A percentile compares a stretch with the other conserved stretches of the same genome.
Conservation (phyloP, 2,329 filamentous ascomycete species). For the Akanthomyces muscarius region DNA sequence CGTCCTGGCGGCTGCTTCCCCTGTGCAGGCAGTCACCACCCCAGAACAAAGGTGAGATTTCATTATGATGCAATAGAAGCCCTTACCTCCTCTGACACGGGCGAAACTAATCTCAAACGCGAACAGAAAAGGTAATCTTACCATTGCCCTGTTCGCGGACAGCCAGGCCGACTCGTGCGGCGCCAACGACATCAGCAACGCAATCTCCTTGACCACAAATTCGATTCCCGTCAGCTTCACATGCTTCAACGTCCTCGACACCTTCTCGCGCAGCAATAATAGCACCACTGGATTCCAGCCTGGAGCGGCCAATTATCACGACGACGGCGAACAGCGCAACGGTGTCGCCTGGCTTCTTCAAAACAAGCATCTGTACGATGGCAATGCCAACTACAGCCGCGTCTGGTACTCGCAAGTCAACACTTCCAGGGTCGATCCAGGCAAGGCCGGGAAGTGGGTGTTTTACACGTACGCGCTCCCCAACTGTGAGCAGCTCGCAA, state of each 20-base stretch:
- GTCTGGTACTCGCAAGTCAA: conserved; percentile 19
- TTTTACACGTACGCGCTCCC: conserved; percentile 19
- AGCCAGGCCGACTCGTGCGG: conserved; percentile 17
- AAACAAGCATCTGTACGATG: conserved; percentile 18
- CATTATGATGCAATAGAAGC: neutral
- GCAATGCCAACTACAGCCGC: conserved; percentile 19
- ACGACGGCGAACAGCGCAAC: conserved; percentile 5
- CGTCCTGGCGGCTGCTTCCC: neutral
- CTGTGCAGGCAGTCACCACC: neutral
- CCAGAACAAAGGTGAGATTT: neutral
- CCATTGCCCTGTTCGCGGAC: conserved; percentile 19
- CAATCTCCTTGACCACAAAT: conserved; percentile 19
- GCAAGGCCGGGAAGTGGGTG: conserved; percentile 18
- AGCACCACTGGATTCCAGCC: conserved; percentile 19
- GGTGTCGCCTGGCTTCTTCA: conserved; percentile 20
- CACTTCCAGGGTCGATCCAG: conserved; percentile 1
- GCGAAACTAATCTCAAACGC: no score
- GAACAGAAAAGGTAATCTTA: conserved; percentile 19
- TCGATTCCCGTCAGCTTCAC: conserved; percentile 17
- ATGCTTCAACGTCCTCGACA: conserved; percentile 24
- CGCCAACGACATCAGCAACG: conserved; percentile 19
- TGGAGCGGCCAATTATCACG: neutral
- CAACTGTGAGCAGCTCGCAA: conserved; percentile 15
- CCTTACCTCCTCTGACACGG: neutral
- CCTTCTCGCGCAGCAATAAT: conserved; percentile 20